Base-by-base conservation (phyloP, 768 basidiomycete species). In the Boletales sp. region DNA sequence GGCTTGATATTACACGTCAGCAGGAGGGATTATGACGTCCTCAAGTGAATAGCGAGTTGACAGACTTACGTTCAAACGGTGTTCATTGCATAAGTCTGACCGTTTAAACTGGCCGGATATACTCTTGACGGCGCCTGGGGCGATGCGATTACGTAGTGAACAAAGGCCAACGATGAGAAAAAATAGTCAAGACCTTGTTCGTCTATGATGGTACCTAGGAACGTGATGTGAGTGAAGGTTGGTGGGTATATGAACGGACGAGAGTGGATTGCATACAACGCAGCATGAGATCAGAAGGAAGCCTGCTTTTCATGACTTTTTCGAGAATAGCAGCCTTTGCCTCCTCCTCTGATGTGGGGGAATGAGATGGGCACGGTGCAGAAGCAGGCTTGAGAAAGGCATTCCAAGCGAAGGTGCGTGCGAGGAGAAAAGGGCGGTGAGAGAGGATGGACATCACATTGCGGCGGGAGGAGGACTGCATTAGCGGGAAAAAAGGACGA, bases 61-160 rank as follows among this genome's bases (percentile, higher is more conserved):
- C 40, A 43, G 35, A 70, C 87, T 72, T 75, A 96, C 94, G 74
- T 95, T 92, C 56, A 97, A 72, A 59, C 84, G 81, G 69, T 95
- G 91, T 64, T 94, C 89, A 34, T 78, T 70, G 69, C 91, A 91
- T 44, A 98, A 77, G 62, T 94, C 90, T 33, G 90, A 83, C 71
- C 87, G 91, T 64, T 88, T 94, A 72, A 95, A 94, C 61, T 87
- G 85, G 7, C 90, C 90, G 12, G 87, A 90, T 38, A 90, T 90
- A 33, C 84, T 90, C 70, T 87, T 88, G 50, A 94, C 90, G 61
- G 82, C 83, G 41, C 91, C 90, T 91, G 60, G 19, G 55, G 62
- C 57, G 49, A 53, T 30, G 56, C 51, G 50, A 67, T 69, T 63
- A 64, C 63, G 63, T 66, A 31, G 54, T 57, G 48, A 54, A 50